Percentiles rank a stretch among this genome's conserved stretches.
Evolutionary conservation across 805 yeast genomes (phyloP).

Genomic region (Myxozyma sirexii): DNA sequence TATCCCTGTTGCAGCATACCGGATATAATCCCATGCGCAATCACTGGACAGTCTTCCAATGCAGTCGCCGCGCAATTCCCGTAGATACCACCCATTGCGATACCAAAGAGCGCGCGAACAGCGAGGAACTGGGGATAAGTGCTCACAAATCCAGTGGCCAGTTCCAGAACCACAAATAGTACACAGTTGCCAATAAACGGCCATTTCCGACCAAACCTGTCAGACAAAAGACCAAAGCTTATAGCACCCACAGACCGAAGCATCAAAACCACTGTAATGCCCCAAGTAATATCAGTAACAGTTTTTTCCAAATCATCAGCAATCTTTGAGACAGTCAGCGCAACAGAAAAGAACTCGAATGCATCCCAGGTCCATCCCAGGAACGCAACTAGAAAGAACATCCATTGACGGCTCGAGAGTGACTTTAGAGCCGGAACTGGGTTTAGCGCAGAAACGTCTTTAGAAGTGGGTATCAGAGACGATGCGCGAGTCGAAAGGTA

Average conservation of each 20-base stretch:
- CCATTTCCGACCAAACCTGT: conserved; percentile 65
- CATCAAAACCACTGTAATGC: conserved; percentile 71
- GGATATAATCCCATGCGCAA: conserved; percentile 63
- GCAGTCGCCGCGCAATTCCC: conserved; percentile 69
- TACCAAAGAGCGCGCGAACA: conserved; percentile 65
- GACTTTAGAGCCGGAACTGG: conserved; percentile 61
- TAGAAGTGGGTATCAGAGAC: background rate
- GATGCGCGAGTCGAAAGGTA: background rate
- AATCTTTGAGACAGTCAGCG: conserved; percentile 55
- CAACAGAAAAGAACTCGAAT: conserved; percentile 67
- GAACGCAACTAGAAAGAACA: conserved; percentile 60
- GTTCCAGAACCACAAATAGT: conserved; percentile 57
- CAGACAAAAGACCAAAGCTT: conserved; percentile 63
- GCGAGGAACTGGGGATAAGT: conserved; percentile 62
- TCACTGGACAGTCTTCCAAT: conserved; percentile 62
- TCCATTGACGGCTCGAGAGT: conserved; percentile 60
- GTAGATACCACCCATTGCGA: conserved; percentile 72
- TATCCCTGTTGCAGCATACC: conserved; percentile 83
- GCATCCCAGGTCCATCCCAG: conserved; percentile 73
- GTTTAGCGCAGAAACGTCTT: conserved; percentile 46
- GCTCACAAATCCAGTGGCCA: conserved; percentile 68
- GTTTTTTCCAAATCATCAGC: conserved; percentile 52
- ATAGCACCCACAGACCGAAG: conserved; percentile 71
- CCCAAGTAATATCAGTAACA: conserved; percentile 65
- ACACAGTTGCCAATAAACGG: conserved; percentile 58